Evolutionary conservation across 108 stramenopile species (phyloP).

Genomic region (Skeletonema costatum): DNA sequence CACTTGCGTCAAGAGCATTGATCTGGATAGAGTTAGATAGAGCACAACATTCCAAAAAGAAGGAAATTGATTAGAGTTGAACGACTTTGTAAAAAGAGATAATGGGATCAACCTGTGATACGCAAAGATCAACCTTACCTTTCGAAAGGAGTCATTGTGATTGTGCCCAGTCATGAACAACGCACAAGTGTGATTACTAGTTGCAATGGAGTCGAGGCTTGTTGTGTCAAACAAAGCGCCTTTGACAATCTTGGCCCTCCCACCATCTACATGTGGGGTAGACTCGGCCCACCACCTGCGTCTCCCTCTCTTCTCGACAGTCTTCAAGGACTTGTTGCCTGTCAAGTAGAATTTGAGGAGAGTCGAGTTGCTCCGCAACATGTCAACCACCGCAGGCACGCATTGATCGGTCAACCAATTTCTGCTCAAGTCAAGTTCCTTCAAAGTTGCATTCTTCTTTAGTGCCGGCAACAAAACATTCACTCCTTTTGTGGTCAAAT

Average conservation of each 20-base stretch:
- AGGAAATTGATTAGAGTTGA: too few species aligned
- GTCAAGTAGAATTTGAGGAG: background rate
- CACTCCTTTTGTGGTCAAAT: background rate
- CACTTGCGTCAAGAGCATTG: background rate
- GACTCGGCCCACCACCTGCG: too few species aligned
- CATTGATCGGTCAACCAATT: background rate
- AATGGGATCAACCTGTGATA: background rate
- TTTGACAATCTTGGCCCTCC: background rate
- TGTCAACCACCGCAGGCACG: background rate
- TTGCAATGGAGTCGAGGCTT: background rate
- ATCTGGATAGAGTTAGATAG: background rate
- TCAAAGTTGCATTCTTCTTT: background rate
- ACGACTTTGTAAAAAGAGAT: too few species aligned
- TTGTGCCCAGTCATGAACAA: background rate
- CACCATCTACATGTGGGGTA: background rate
- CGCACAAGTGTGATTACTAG: background rate
- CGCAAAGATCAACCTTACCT: background rate
- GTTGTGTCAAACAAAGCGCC: background rate
- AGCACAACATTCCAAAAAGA: too few species aligned
- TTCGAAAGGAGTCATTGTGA: background rate
- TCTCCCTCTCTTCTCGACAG: background rate
- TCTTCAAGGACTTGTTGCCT: conserved; percentile 1
- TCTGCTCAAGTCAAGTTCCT: background rate
- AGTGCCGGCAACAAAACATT: background rate
- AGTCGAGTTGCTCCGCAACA: conserved; percentile 8